These are phyloP conservation scores for Hyphodiscus hymeniophilus DNA, from an alignment of 495 filamentous ascomycete genomes.

Conservation along the genomic window DNA sequence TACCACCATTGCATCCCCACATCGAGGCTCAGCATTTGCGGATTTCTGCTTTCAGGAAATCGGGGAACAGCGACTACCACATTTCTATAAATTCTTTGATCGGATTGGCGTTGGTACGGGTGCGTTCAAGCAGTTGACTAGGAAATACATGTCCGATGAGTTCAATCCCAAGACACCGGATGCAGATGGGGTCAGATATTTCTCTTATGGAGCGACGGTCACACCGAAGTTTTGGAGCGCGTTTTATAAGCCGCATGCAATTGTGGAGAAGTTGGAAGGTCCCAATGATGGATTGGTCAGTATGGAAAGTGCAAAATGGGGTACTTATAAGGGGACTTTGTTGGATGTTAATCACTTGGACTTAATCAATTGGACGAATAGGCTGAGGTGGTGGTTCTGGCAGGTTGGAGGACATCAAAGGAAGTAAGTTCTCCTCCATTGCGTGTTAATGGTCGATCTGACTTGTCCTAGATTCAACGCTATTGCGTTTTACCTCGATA, in stretches of 20 bases:
- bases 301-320: slow-evolving; percentile 79
- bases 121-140: slow-evolving; percentile 80
- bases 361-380: slow-evolving; percentile 93
- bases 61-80: slow-evolving; percentile 51
- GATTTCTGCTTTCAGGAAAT: slow-evolving; percentile 74
- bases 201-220: slow-evolving; percentile 79
- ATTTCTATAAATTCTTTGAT: slow-evolving; percentile 61
- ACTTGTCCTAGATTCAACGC: slow-evolving; percentile 71
- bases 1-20: slow-evolving; percentile 83
- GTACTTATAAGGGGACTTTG: slow-evolving; percentile 89
- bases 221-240: slow-evolving; percentile 59
- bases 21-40: slow-evolving; percentile 77
- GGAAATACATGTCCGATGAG: slow-evolving; percentile 65
- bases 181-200: slow-evolving; percentile 69
- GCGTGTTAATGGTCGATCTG: neutral
- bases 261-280: slow-evolving; percentile 66
- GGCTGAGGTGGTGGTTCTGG: slow-evolving; percentile 61
- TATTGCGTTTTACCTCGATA: slow-evolving; percentile 88
- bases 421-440: slow-evolving; percentile 44
- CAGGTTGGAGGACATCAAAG: slow-evolving; percentile 58
- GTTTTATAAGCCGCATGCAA: slow-evolving; percentile 62
- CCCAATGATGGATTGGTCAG: slow-evolving; percentile 92
- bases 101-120: slow-evolving; percentile 64
- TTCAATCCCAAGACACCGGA: slow-evolving; percentile 83
- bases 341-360: slow-evolving; percentile 82